Conservation (phyloP, 2,329 filamentous ascomycete genomes). For the Albophoma yamanashiensis region DNA sequence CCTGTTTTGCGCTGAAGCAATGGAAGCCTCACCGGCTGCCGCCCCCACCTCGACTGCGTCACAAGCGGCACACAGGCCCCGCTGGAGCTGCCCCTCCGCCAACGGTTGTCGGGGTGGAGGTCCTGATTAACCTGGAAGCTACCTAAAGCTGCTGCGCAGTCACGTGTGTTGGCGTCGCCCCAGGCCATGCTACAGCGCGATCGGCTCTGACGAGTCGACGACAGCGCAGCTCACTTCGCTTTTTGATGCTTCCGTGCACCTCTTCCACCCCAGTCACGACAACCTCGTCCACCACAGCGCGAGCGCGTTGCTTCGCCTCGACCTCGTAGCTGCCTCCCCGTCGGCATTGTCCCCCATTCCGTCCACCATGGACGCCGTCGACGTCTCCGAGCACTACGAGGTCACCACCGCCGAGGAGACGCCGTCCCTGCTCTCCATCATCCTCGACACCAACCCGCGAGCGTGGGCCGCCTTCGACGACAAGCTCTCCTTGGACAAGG, state of each 20-base stretch:
- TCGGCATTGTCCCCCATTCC: conserved; percentile 5
- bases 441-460: conserved; percentile 93
- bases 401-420: conserved; percentile 42
- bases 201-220: background rate
- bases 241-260: background rate
- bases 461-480: conserved; percentile 75
- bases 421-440: conserved; percentile 78
- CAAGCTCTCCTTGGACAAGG: conserved; percentile 69
- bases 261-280: background rate
- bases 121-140: too few relatives aligned
- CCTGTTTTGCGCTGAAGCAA: background rate
- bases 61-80: background rate
- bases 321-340: conserved; percentile 21
- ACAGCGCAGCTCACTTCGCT: background rate
- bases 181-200: background rate
- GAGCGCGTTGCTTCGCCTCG: conserved; percentile 2
- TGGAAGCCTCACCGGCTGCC: background rate
- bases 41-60: background rate
- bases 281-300: background rate
- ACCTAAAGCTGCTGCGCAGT: background rate
- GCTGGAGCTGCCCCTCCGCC: background rate
- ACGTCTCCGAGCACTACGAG: conserved; percentile 52
- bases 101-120: too few relatives aligned
- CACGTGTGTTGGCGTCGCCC: background rate
- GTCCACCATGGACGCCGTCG: conserved; percentile 39